Base-by-base conservation (phyloP, 192 early-diverging fungal species). In the Powellomyces hirtus region DNA sequence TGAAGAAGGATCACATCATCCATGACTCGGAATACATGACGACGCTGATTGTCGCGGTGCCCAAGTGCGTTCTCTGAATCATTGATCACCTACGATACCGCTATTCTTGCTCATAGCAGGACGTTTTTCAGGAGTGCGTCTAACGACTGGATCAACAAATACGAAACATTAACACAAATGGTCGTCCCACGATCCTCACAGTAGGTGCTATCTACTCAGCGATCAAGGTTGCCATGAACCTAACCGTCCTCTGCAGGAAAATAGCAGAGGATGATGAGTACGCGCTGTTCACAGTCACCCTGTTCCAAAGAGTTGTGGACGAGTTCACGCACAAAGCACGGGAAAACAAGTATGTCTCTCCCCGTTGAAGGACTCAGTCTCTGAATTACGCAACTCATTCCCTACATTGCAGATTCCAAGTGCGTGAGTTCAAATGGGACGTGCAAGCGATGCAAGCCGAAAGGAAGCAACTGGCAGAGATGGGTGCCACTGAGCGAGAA, bases 261-360 rank as follows among this genome's bases (percentile, higher is more conserved):
- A 91, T 99, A 68, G 84, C 91, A 0, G 92, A 97, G 66, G 97
- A 99, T 77, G 84, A 94, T n/a, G 97, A 99, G 51, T 99, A 92
- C 77, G 84, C 81, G 27, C 80, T 99, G 18, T 97, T 85, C 71
- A 94, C 88, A 3, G 96, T 94, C 4, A 95, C 96, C 0, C 66
- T 99, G 37, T 98, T 99, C 78, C 86, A 90, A 66, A 81, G 94
- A 36, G 88, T 93, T 24, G 64, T 82, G 11, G 95, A 98, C 11
- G 96, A 99, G 67, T 99, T 98, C 71, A 81, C 88, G 1, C 77
- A 85, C 69, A 97, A 94, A 73, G 90, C 89, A 20, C 83, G 97
- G 22, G 95, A 98, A 68, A 82, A 89, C 44, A 92, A 84, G 90
- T 90, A 80, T 10, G 60, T 2, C n/a, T 34, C 38, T n/a, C 13